Evolutionary conservation across 495 filamentous ascomycete genomes (phyloP), one percentile per base, ranked within the genome.

Genomic region (Penicillium taxi): DNA sequence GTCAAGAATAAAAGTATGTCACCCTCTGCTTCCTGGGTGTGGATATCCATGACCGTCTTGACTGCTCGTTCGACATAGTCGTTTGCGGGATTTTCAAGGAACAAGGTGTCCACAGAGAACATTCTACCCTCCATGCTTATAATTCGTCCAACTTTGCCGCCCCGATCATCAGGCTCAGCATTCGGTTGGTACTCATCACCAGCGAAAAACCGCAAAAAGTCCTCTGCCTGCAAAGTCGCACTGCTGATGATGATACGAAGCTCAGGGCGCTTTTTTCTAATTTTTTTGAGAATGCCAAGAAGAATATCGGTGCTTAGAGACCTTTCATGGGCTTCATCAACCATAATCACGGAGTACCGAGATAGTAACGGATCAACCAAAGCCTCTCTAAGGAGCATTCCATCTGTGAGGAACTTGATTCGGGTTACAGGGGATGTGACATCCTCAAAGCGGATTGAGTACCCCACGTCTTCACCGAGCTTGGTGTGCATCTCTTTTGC

Each of bases 391-490:
- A 99, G 81, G 17, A 99, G 72, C 50, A 99, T 74, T 7, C 91
- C 93, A 69, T 99, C 91, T 2, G 93, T 96, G 42, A 96, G 60
- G 56, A 96, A 99, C 56, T 99, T 99, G 59, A 99, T 93, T 32
- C 76, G 74, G 2, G 91, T 99, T 32, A 72, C 67, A 8, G 81
- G 74, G 27, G 87, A 94, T n/a, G 89, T 95, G 45, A 83, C 68
- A 68, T 96, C 91, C 55, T 96, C 93, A 55, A 99, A 99, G 35
- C 91, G 76, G 42, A 96, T 95, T 14, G 87, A 88, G 56, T 96
- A 96, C 30, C 93, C 93, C 36, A 96, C 88, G 60, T 96, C 85
- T 63, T 95, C 86, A 12, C 91, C 93, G 14, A 98, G 47, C 47
- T 89, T 81, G 55, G 85, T 86, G 8, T 87, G 81, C 74, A 88